A percentile compares a stretch with the other conserved stretches of the same genome.
These are phyloP conservation scores for Clarireedia paspali DNA, from an alignment of 2,329 filamentous ascomycete species.

Conservation along the genomic window DNA sequence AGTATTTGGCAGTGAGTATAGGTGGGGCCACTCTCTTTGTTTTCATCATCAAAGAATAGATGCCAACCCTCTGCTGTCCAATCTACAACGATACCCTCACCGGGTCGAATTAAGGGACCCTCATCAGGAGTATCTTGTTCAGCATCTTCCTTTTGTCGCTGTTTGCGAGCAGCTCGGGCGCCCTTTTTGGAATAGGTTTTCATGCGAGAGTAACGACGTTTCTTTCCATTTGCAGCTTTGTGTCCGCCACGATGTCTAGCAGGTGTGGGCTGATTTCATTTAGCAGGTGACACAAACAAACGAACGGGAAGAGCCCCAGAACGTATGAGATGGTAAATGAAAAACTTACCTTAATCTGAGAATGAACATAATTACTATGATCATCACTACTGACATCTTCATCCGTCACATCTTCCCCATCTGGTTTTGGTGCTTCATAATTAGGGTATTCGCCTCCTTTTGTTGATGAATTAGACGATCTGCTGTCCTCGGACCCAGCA, in stretches of 20 bases:
- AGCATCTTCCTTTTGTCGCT: constrained; percentile 10
- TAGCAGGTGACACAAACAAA: constrained; percentile 13
- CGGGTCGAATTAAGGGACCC: constrained; percentile 65
- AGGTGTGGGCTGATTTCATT: no score
- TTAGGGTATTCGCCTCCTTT: no score
- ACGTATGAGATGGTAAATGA: neutral
- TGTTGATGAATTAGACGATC: no score
- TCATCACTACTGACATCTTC: no score
- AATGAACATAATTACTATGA: neutral
- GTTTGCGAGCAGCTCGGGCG: constrained; percentile 16
- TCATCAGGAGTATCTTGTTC: constrained; percentile 33
- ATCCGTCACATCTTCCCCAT: no score
- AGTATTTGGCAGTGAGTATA: constrained; percentile 40
- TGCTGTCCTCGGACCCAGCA: constrained; percentile 34
- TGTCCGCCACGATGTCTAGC: no score
- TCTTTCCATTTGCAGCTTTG: constrained; percentile 21
- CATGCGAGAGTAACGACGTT: constrained; percentile 20
- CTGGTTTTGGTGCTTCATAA: neutral
- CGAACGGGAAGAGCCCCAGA: constrained; percentile 29
- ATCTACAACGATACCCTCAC: constrained; percentile 81
- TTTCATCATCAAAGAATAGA: constrained; percentile 50
- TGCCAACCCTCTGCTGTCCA: constrained; percentile 70
- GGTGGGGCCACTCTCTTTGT: constrained; percentile 41
- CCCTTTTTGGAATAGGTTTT: constrained; percentile 34
- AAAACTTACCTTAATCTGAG: constrained; percentile 1